phyloP scores from a whole-genome alignment of 1,139 yeast species.

The Kodamaea plutei region DNA sequence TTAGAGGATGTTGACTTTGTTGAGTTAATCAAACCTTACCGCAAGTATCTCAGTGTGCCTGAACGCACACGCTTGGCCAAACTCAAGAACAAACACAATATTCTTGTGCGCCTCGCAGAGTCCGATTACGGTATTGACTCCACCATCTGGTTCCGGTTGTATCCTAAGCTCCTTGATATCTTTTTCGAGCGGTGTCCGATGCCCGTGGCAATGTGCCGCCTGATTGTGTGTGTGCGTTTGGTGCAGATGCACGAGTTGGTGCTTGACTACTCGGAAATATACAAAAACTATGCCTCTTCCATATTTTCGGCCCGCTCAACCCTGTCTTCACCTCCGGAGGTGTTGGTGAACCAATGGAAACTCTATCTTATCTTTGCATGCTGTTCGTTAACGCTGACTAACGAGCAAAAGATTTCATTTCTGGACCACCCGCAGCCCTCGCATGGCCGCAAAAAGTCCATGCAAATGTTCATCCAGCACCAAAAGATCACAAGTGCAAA shows the following conservation, averaged over 20 bases:
- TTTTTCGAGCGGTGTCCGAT: conserved; percentile 85
- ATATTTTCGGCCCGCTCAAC: conserved; percentile 28
- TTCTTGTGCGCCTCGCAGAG: conserved; percentile 72
- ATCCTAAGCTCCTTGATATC: conserved; percentile 68
- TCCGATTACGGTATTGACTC: conserved; percentile 94
- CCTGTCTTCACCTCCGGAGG: conserved; percentile 53
- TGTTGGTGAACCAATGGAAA: conserved; percentile 83
- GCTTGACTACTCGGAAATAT: conserved; percentile 55
- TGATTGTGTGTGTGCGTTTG: conserved; percentile 84
- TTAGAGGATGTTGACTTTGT: conserved; percentile 67
- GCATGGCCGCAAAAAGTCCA: conserved; percentile 68
- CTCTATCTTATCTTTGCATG: conserved; percentile 88
- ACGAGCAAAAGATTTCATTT: conserved; percentile 71
- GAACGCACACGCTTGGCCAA: conserved; percentile 72
- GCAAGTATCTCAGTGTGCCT: conserved; percentile 69
- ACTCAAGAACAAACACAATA: conserved; percentile 58
- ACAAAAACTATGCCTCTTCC: conserved; percentile 39
- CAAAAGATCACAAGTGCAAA: conserved; percentile 92
- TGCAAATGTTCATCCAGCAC: conserved; percentile 78
- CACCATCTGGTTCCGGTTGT: conserved; percentile 88
- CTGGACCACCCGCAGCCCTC: conserved; percentile 44
- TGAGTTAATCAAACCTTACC: conserved; percentile 57
- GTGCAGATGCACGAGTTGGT: conserved; percentile 87
- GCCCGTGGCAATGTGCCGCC: conserved; percentile 89
- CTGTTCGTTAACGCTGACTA: conserved; percentile 84